Percentiles rank a stretch among this genome's conserved stretches.
Evolutionary conservation across 352 stramenopile genomes (phyloP).

Genomic region (Phytophthora hybrid): DNA sequence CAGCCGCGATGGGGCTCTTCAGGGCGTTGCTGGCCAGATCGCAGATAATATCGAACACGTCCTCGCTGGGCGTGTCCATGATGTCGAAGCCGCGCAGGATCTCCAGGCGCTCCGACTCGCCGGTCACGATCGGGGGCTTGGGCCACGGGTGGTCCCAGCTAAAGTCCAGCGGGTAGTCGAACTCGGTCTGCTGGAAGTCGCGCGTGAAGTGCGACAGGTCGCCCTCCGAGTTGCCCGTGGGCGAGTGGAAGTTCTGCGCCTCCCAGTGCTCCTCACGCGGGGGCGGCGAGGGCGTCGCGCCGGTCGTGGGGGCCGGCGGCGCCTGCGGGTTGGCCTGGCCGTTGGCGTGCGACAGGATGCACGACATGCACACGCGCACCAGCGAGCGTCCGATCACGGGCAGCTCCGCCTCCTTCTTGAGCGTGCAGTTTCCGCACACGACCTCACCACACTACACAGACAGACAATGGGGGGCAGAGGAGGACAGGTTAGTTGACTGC

Average conservation of each 20-base stretch:
- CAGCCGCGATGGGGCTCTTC: constrained; percentile 87
- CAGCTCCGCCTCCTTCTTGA: constrained; percentile 89
- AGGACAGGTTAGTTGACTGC: not conserved
- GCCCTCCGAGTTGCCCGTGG: constrained; percentile 79
- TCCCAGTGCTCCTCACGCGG: constrained; percentile 68
- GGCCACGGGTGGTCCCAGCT: constrained; percentile 91
- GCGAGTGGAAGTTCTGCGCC: constrained; percentile 85
- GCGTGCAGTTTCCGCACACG: constrained; percentile 87
- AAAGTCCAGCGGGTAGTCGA: constrained; percentile 89
- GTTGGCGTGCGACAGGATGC: constrained; percentile 88
- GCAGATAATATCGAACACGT: constrained; percentile 92
- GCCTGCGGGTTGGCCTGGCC: constrained; percentile 78
- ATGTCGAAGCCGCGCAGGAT: constrained; percentile 88
- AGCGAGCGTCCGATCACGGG: constrained; percentile 86
- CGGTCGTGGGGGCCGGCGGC: constrained; percentile 52
- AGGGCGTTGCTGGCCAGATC: constrained; percentile 87
- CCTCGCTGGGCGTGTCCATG: constrained; percentile 87
- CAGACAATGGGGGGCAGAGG: not conserved
- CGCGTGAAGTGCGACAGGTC: constrained; percentile 80
- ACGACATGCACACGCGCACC: constrained; percentile 91
- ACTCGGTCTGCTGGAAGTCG: constrained; percentile 84
- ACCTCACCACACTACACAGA: constrained; percentile 81
- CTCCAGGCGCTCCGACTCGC: constrained; percentile 77
- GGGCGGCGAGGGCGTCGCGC: constrained; percentile 48
- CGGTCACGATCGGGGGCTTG: constrained; percentile 77